These are phyloP conservation scores for Austroboletus eburneus DNA, from an alignment of 768 basidiomycete species.

Conservation along the genomic window DNA sequence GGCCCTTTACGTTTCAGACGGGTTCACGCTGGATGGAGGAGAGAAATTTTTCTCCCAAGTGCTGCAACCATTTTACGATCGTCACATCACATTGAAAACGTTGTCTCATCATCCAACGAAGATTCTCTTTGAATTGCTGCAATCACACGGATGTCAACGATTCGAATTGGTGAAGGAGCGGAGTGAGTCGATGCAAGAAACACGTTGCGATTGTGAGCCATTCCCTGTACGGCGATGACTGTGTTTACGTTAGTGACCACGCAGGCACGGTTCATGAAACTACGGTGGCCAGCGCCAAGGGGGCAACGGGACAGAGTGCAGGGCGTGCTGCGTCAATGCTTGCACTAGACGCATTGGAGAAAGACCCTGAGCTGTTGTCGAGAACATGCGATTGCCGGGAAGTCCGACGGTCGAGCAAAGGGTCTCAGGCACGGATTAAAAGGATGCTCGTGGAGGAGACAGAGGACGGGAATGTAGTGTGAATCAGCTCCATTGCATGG, in stretches of 20 bases:
- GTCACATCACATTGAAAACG: conserved; percentile 67
- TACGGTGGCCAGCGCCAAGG: conserved; percentile 55
- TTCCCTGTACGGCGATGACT: conserved; percentile 4
- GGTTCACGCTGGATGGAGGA: conserved; percentile 57
- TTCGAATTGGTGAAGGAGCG: conserved; percentile 58
- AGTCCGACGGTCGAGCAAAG: conserved; percentile 31
- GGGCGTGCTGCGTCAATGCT: conserved; percentile 56
- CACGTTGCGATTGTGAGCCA: conserved; percentile 51
- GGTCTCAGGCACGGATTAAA: conserved; percentile 35
- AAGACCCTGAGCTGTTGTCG: conserved; percentile 57
- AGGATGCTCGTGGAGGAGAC: conserved; percentile 26
- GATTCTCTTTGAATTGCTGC: conserved; percentile 66
- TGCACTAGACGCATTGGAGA: conserved; percentile 69
- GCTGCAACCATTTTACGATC: conserved; percentile 75
- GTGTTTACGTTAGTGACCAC: conserved; percentile 13
- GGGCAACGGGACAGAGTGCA: conserved; percentile 48
- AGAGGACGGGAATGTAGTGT: conserved; percentile 16
- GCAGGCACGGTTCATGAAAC: conserved; percentile 68
- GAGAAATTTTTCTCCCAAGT: conserved; percentile 63
- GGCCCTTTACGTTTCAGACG: conserved; percentile 74
- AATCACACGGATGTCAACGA: conserved; percentile 65
- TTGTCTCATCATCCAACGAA: conserved; percentile 77
- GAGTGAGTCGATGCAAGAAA: conserved; percentile 29
- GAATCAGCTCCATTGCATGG: conserved; percentile 4
- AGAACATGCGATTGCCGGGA: conserved; percentile 65